A percentile compares a stretch with the other conserved stretches of the same genome.
Conservation (phyloP, 2,329 filamentous ascomycete species). For the Hymenoscyphus scutula region DNA sequence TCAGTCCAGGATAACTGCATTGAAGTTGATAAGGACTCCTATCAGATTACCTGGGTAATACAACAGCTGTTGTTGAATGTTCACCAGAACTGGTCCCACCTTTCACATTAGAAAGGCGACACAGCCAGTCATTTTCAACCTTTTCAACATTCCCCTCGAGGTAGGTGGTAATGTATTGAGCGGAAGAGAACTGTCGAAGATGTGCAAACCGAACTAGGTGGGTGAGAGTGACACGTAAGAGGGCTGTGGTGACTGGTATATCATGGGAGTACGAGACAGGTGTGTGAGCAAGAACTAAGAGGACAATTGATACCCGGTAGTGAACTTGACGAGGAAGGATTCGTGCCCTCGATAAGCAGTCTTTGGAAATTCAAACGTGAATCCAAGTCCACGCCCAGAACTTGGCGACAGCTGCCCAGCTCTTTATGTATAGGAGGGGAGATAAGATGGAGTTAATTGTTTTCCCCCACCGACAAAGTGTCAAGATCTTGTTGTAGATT, state of each 20-base stretch:
- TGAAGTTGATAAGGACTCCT: not conserved
- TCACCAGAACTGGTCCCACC: not conserved
- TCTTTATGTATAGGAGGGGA: not conserved
- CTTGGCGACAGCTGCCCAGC: not conserved
- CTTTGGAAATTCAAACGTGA: not conserved
- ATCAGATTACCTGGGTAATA: not conserved
- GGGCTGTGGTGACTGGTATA: not conserved
- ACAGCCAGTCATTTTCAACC: not conserved
- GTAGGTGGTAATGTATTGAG: not conserved
- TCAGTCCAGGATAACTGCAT: not conserved
- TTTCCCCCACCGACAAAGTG: too few relatives aligned
- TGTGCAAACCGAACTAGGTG: not conserved
- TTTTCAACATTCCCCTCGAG: not conserved
- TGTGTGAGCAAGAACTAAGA: not conserved
- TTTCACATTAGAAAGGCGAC: not conserved
- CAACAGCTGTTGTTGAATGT: not conserved
- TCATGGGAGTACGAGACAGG: not conserved
- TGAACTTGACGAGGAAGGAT: not conserved
- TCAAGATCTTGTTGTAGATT: not conserved
- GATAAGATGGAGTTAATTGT: slow-evolving; percentile 2
- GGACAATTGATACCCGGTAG: not conserved
- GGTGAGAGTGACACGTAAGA: not conserved
- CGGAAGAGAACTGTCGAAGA: not conserved
- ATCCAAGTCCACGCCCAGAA: not conserved
- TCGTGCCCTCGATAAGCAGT: not conserved